Evolutionary conservation across 192 early-diverging fungal genomes (phyloP).

Genomic region (Dissophora globulifera): DNA sequence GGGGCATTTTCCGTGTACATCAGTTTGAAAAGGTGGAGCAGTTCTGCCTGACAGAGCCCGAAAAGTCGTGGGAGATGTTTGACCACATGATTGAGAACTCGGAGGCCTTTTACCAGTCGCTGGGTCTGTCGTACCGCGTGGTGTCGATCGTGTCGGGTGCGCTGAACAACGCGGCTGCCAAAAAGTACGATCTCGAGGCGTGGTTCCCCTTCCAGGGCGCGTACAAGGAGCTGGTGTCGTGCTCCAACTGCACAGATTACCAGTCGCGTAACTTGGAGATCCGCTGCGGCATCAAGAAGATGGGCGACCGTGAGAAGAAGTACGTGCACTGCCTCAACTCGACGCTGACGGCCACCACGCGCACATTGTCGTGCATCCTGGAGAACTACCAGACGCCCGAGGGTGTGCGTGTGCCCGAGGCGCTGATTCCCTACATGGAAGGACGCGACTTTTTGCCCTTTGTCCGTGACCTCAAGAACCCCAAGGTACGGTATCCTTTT

Average conservation of each 20-base stretch:
- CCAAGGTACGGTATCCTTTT: slow-evolving; percentile 31
- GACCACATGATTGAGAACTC: slow-evolving; percentile 92
- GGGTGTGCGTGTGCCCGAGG: slow-evolving; percentile 88
- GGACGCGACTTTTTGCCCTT: slow-evolving; percentile 93
- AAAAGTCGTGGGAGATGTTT: slow-evolving; percentile 99
- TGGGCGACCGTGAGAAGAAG: slow-evolving; percentile 92
- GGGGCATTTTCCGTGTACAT: slow-evolving; percentile 99
- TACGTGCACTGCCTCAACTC: slow-evolving; percentile 99
- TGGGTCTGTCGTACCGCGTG: slow-evolving; percentile 94
- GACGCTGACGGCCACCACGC: slow-evolving; percentile 95
- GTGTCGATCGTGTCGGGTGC: slow-evolving; percentile 97
- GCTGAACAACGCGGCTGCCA: slow-evolving; percentile 98
- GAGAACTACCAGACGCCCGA: slow-evolving; percentile 96
- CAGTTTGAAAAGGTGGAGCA: slow-evolving; percentile 99
- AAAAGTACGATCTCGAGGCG: slow-evolving; percentile 99
- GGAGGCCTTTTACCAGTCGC: slow-evolving; percentile 95
- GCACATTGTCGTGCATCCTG: slow-evolving; percentile 93
- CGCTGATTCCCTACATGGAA: slow-evolving; percentile 93
- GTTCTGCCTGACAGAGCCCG: slow-evolving; percentile 95
- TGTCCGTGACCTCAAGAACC: slow-evolving; percentile 54
- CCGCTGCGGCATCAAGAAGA: slow-evolving; percentile 96
- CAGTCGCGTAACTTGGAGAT: slow-evolving; percentile 95
- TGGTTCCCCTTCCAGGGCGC: slow-evolving; percentile 99
- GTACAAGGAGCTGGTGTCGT: slow-evolving; percentile 98
- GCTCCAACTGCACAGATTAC: slow-evolving; percentile 99